Evolutionary conservation across 345 rosid genomes (phyloP), one percentile per base, ranked within the genome.

Genomic region (Sapria himalayana): DNA sequence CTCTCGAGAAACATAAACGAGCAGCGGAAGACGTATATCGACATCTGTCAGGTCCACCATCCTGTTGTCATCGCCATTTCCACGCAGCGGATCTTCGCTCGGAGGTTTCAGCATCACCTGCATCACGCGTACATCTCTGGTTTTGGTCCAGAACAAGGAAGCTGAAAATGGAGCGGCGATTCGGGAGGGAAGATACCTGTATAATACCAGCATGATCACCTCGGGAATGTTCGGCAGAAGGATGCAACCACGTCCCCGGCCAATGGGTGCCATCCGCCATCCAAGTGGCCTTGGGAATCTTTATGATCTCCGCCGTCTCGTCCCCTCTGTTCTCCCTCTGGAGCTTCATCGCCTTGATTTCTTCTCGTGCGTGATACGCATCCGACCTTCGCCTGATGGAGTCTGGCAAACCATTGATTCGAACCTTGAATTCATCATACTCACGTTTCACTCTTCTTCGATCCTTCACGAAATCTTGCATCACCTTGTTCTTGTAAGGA

Each of bases 221-320:
- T 39, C 33, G 58, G 23, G 97, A 55, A 53, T 86, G 94, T 65
- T 86, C 94, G 37, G 74, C 42, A 11, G 58, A 41, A 44, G 85
- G 41, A 43, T 55, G 58, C 68, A 79, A 48, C 97, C 94, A 86
- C 64, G 89, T 78, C 27, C 97, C 97, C 4, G 97, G 97, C 97
- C 97, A 86, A 52, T 86, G 89, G 36, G 97, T 82, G 32, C 93
- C 85, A 68, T 86, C 97, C 43, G 97, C 97, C 97, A 86, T 86
- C 97, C 97, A 86, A 6, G 97, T 86, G 8, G 94, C 97, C 62
- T 82, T 86, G 1, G 80, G 80, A 46, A 86, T 74, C 75, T 82
- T 86, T 45, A 74, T 71, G 29, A 49, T 46, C 57, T 86, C 94
- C 7, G 58, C 60, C 54, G 74, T 70, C 49, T 76, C 94, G 52